phyloP scores from a whole-genome alignment of 768 basidiomycete genomes.

The Fomitopsis serialis region DNA sequence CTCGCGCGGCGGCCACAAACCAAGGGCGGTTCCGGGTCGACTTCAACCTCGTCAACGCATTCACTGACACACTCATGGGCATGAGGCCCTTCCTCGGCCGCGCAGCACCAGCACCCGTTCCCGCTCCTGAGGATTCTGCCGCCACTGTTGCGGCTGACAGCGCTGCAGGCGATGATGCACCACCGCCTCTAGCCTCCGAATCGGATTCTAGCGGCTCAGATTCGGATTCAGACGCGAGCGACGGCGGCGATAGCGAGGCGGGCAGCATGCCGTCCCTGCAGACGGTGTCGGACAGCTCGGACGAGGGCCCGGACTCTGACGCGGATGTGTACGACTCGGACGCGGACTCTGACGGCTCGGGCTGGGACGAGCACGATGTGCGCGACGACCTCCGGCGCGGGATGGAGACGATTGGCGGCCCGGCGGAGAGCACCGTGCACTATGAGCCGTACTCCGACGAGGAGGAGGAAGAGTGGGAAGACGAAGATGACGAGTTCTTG shows the following conservation, averaged over 20 bases:
- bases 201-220: background rate
- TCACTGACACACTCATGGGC: too few relatives aligned
- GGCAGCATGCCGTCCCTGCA: slow-evolving; percentile 18
- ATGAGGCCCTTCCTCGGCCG: too few relatives aligned
- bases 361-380: background rate
- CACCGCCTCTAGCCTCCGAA: slow-evolving; percentile 6
- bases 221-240: slow-evolving; percentile 2
- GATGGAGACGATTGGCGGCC: background rate
- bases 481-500: background rate
- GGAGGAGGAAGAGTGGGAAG: slow-evolving; percentile 1
- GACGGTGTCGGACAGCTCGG: slow-evolving; percentile 19
- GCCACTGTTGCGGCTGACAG: too few relatives aligned
- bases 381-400: background rate
- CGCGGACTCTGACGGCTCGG: slow-evolving; percentile 5
- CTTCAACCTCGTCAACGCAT: too few relatives aligned
- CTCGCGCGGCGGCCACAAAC: too few relatives aligned
- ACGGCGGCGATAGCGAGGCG: slow-evolving; percentile 1
- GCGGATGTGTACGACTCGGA: slow-evolving; percentile 5
- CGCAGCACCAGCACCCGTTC: too few relatives aligned
- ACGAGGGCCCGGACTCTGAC: slow-evolving; percentile 9
- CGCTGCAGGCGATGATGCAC: background rate
- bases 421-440: background rate
- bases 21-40: too few relatives aligned
- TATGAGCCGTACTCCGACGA: slow-evolving; percentile 1
- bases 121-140: too few relatives aligned